These are phyloP conservation scores for Xylaria arbuscula DNA, from an alignment of 2,329 filamentous ascomycete species.

Conservation along the genomic window DNA sequence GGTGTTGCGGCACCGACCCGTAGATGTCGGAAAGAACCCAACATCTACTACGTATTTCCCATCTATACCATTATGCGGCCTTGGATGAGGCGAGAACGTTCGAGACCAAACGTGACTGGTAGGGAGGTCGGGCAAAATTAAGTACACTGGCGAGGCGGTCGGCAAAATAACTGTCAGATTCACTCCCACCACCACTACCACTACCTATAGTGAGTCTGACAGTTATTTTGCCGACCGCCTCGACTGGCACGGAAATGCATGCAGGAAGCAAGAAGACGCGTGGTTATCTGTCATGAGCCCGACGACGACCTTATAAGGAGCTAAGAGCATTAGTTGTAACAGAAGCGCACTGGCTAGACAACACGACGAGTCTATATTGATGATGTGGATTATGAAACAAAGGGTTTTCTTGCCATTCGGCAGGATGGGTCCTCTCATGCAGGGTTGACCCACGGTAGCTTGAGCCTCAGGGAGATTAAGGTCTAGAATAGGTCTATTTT, in stretches of 20 bases:
- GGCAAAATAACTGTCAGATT: no score
- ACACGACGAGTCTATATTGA: background rate
- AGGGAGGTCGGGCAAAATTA: background rate
- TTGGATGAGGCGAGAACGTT: background rate
- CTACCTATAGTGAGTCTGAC: no score
- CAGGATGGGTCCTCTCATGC: constrained; percentile 14
- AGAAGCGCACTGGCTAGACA: background rate
- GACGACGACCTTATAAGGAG: background rate
- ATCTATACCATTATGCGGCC: background rate
- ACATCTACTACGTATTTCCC: background rate
- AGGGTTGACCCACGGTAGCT: constrained; percentile 11
- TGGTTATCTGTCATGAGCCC: constrained; percentile 1
- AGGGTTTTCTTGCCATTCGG: background rate
- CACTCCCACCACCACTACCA: no score
- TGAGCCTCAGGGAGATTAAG: constrained; percentile 26
- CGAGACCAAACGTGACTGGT: background rate
- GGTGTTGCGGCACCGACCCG: background rate
- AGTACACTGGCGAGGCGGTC: background rate
- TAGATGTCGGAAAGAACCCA: background rate
- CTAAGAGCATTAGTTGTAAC: background rate
- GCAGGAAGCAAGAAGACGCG: constrained; percentile 18
- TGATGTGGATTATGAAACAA: constrained; percentile 6
- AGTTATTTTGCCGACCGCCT: no score
- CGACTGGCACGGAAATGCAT: constrained; percentile 4
- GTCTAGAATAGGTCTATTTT: constrained; percentile 21